A percentile compares a stretch with the other conserved stretches of the same genome.
phyloP scores from a whole-genome alignment of 2,329 filamentous ascomycete species.

The Leptodontidium sp. region DNA sequence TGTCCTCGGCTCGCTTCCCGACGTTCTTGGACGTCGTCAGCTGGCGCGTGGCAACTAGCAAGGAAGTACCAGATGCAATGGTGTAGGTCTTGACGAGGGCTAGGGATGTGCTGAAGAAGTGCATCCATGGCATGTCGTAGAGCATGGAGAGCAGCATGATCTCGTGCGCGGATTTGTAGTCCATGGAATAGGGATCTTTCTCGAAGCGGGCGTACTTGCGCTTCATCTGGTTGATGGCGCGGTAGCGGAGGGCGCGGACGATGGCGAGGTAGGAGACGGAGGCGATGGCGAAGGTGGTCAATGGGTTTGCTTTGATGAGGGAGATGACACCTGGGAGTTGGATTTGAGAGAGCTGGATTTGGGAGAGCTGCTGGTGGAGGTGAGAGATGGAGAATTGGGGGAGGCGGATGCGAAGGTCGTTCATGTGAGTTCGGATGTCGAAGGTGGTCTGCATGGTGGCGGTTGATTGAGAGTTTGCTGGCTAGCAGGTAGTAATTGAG shows the following conservation, averaged over 20 bases:
- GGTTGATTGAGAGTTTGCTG: slow-evolving; percentile 1
- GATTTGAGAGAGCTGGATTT: neutral
- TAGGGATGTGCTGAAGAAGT: slow-evolving; percentile 16
- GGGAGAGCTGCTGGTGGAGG: neutral
- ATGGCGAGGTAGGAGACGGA: slow-evolving; percentile 17
- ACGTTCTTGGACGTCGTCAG: slow-evolving; percentile 24
- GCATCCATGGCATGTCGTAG: slow-evolving; percentile 19
- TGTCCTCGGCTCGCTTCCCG: slow-evolving; percentile 41
- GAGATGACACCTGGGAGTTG: neutral
- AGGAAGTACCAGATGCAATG: slow-evolving; percentile 16
- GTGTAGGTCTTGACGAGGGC: slow-evolving; percentile 26
- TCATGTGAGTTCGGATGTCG: neutral
- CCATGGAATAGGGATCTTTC: slow-evolving; percentile 18
- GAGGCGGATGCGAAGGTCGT: neutral
- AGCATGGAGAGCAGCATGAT: slow-evolving; percentile 19
- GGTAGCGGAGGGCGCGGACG: slow-evolving; percentile 20
- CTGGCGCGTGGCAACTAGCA: slow-evolving; percentile 23
- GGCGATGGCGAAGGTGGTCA: neutral
- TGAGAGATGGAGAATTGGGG: neutral
- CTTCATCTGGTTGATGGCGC: slow-evolving; percentile 10
- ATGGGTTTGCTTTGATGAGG: slow-evolving; percentile 1
- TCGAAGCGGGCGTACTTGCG: slow-evolving; percentile 16
- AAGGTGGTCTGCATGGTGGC: neutral
- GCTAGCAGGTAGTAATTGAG: neutral
- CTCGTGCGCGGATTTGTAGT: slow-evolving; percentile 25